Conservation (phyloP, 1,284 basidiomycete species). For the Porodaedalea pini region DNA sequence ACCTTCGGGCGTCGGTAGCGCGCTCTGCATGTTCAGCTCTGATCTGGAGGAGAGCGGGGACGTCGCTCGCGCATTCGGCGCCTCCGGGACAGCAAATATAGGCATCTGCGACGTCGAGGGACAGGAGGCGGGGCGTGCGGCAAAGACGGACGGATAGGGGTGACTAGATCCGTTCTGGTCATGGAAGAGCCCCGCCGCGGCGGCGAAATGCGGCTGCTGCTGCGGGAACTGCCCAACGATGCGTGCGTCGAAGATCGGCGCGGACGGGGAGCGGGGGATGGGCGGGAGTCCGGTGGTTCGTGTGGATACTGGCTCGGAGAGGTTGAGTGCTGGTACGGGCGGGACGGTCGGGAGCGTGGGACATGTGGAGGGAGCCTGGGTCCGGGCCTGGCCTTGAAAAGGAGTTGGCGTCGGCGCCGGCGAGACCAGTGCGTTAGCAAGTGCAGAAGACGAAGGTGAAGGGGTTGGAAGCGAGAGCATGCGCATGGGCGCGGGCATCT, state of each 20-base stretch:
- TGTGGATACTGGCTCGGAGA: not conserved
- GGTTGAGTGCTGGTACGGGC: not conserved
- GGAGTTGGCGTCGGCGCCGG: not conserved
- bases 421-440: constrained; percentile 4
- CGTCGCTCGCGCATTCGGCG: not conserved
- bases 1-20: not conserved
- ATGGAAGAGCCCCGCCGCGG: not conserved
- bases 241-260: constrained; percentile 11
- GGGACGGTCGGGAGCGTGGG: constrained; percentile 1
- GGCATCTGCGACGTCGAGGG: not conserved
- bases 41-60: not conserved
- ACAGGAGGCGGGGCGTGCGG: not conserved
- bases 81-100: no score
- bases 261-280: constrained; percentile 18
- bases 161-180: not conserved
- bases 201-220: not conserved
- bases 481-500: constrained; percentile 2
- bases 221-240: not conserved
- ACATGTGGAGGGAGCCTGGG: not conserved
- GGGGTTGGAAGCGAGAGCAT: not conserved
- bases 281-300: not conserved
- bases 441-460: constrained; percentile 4
- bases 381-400: not conserved
- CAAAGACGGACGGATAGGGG: not conserved
- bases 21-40: not conserved